These are phyloP conservation scores for Malania oleifera DNA, from an alignment of 164 flowering plant genomes.

Conservation along the genomic window DNA sequence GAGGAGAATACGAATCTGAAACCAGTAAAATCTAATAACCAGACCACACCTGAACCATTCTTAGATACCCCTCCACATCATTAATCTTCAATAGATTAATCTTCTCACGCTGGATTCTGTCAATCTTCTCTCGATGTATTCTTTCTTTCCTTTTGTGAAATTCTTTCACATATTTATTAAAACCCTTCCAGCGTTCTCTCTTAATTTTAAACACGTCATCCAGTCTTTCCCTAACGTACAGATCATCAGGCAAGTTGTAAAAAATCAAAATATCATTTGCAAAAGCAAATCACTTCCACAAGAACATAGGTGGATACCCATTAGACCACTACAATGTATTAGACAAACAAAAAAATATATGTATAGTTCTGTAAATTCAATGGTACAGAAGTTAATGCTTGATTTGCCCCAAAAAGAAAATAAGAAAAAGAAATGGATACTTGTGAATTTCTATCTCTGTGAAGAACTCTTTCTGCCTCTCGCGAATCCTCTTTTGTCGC, in stretches of 20 bases:
- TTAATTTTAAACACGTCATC: constrained; percentile 80
- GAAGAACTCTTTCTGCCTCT: constrained; percentile 98
- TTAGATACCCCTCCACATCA: constrained; percentile 97
- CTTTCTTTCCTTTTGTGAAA: constrained; percentile 96
- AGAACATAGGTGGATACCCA: neutral
- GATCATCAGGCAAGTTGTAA: constrained; percentile 11
- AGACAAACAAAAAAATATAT: neutral
- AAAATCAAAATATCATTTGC: neutral
- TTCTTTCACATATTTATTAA: constrained; percentile 85
- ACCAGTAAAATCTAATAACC: constrained; percentile 5
- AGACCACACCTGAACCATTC: constrained; percentile 94
- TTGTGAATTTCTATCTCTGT: constrained; percentile 88
- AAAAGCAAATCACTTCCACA: neutral
- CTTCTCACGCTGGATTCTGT: constrained; percentile 98
- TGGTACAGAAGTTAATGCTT: neutral
- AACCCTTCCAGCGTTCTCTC: constrained; percentile 92
- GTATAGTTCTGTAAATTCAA: neutral
- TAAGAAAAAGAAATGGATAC: constrained; percentile 34
- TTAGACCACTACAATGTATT: neutral
- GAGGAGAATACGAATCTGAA: neutral
- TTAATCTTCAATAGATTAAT: constrained; percentile 89
- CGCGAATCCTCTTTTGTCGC: constrained; percentile 88
- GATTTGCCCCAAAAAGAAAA: neutral
- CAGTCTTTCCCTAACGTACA: constrained; percentile 65
- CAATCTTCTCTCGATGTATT: constrained; percentile 90